Evolutionary conservation across 371 early-diverging fungal species (phyloP).

Genomic region (Mortierella sp.): DNA sequence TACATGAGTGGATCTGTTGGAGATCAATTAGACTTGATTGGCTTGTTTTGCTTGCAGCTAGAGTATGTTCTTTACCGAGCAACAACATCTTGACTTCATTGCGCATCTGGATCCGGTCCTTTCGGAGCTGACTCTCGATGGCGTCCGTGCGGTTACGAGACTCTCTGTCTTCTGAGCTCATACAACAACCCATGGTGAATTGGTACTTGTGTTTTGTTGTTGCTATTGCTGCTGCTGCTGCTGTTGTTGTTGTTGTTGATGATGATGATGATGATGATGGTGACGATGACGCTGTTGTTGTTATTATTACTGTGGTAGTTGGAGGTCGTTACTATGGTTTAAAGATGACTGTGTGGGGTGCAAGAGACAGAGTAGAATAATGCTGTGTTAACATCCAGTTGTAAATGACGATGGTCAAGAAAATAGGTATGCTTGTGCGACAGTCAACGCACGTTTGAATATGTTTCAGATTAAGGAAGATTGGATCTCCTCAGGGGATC

Average conservation of each 20-base stretch:
- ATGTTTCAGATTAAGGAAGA: conserved; percentile 1
- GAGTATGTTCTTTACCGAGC: conserved; percentile 73
- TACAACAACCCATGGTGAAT: conserved; percentile 89
- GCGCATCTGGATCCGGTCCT: conserved; percentile 79
- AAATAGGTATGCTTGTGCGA: too few relatives aligned
- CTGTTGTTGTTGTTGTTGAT: too few relatives aligned
- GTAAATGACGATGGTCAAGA: too few relatives aligned
- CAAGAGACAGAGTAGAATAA: too few relatives aligned
- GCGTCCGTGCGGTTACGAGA: conserved; percentile 86
- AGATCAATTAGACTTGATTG: background rate
- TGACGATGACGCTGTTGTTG: background rate
- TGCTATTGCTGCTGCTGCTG: too few relatives aligned
- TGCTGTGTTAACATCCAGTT: too few relatives aligned
- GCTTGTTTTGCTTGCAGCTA: background rate
- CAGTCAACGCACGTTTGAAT: background rate
- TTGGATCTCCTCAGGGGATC: background rate
- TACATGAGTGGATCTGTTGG: background rate
- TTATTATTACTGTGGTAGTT: background rate
- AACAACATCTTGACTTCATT: conserved; percentile 97
- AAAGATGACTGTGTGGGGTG: too few relatives aligned
- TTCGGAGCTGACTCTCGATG: conserved; percentile 89
- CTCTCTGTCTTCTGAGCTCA: conserved; percentile 88
- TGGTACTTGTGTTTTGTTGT: background rate
- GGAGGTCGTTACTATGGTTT: background rate
- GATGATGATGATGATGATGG: too few relatives aligned